These are phyloP conservation scores for Tetrapisispora namnaoensis DNA, from an alignment of 805 yeast genomes.

Conservation along the genomic window DNA sequence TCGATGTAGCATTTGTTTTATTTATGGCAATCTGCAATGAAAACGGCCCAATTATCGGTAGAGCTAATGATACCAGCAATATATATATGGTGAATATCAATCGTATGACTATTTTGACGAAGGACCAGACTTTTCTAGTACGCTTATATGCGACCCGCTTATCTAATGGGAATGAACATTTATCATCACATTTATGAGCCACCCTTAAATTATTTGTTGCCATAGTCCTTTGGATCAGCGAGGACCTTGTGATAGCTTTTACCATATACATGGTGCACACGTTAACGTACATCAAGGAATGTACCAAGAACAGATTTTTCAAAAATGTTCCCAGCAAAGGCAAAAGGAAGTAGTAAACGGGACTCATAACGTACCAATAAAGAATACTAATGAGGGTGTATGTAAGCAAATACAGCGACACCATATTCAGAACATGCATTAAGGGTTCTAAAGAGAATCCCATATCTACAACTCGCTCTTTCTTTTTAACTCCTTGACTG, in stretches of 20 bases:
- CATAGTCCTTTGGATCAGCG: not conserved
- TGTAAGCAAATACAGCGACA: not conserved
- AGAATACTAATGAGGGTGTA: conserved; percentile 1
- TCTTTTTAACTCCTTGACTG: not conserved
- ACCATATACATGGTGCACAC: conserved; percentile 1
- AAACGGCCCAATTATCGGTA: not conserved
- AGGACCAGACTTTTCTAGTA: not conserved
- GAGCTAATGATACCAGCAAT: not conserved
- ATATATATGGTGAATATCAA: not conserved
- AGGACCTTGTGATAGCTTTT: not conserved
- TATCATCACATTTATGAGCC: not conserved
- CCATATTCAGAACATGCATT: not conserved
- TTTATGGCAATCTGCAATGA: not conserved
- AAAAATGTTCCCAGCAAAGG: not conserved
- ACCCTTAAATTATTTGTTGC: not conserved
- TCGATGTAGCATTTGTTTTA: not conserved
- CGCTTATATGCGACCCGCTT: not conserved
- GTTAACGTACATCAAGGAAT: conserved; percentile 1
- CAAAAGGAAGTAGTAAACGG: not conserved
- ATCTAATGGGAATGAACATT: not conserved
- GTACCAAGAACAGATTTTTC: not conserved
- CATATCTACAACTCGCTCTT: not conserved
- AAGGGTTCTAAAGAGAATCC: not conserved
- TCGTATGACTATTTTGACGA: not conserved
- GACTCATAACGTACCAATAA: conserved; percentile 1